These are phyloP conservation scores for Suillus paluster DNA, from an alignment of 768 basidiomycete species.

Conservation along the genomic window DNA sequence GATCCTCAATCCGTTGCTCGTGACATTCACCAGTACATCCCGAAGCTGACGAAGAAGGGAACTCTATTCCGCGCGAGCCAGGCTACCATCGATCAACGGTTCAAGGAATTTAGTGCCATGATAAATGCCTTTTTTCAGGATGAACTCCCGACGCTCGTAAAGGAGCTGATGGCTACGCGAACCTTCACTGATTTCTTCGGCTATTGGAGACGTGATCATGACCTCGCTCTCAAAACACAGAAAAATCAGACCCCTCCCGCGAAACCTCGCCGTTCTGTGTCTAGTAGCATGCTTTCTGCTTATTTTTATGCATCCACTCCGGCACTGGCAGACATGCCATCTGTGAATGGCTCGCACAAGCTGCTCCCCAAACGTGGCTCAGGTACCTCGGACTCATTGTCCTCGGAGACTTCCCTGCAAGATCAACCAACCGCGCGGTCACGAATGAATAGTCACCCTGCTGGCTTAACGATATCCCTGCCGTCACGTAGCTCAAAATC, in stretches of 20 bases:
- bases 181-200: conserved; percentile 79
- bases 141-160: conserved; percentile 65
- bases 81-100: conserved; percentile 65
- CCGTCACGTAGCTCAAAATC: conserved; percentile 30
- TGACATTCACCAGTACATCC: conserved; percentile 68
- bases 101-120: conserved; percentile 60
- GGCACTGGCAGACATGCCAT: conserved; percentile 16
- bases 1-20: conserved; percentile 73
- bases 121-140: conserved; percentile 61
- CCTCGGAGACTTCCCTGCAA: conserved; percentile 25
- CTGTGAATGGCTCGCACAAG: conserved; percentile 15
- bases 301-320: conserved; percentile 54
- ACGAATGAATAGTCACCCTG: conserved; percentile 8
- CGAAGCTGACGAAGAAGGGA: conserved; percentile 70
- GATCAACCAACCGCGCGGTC: conserved; percentile 12
- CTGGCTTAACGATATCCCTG: conserved; percentile 9
- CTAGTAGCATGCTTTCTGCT: conserved; percentile 58
- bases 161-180: conserved; percentile 62
- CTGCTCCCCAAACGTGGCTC: conserved; percentile 7
- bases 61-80: conserved; percentile 74
- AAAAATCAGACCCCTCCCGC: conserved; percentile 22
- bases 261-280: conserved; percentile 47
- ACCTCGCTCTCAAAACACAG: conserved; percentile 52
- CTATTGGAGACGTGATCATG: conserved; percentile 74
- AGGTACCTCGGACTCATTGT: conserved; percentile 28